Percentiles rank a stretch among this genome's conserved stretches.
phyloP scores from a whole-genome alignment of 306 rosid genomes.

The Sicyos baderoa region DNA sequence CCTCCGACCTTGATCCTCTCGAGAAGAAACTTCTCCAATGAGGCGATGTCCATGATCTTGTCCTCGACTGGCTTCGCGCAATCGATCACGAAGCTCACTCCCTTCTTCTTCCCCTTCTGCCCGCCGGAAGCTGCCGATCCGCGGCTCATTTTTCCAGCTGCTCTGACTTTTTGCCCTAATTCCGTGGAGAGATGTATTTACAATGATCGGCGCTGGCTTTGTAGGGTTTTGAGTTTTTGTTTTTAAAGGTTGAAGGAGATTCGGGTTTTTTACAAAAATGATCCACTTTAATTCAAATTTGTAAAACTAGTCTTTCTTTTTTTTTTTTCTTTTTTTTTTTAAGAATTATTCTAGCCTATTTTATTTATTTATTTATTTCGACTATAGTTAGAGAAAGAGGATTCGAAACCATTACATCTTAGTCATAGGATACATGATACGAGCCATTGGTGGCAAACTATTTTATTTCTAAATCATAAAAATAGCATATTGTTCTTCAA shows the following conservation, averaged over 20 bases:
- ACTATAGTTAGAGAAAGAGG: too few species aligned
- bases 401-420: too few species aligned
- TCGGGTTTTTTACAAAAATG: neutral
- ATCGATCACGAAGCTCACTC: conserved; percentile 65
- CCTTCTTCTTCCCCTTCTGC: conserved; percentile 95
- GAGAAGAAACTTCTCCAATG: conserved; percentile 86
- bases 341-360: too few species aligned
- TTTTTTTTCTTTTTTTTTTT: too few species aligned
- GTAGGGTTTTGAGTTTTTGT: conserved; percentile 4
- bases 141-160: conserved; percentile 63
- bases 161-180: neutral
- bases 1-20: conserved; percentile 95
- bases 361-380: too few species aligned
- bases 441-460: too few species aligned
- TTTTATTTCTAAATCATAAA: neutral
- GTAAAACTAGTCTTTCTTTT: neutral
- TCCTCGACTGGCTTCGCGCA: conserved; percentile 92
- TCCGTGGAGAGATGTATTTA: neutral
- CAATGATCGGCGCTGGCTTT: neutral
- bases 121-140: conserved; percentile 43
- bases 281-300: neutral
- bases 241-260: neutral
- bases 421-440: too few species aligned
- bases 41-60: conserved; percentile 95
- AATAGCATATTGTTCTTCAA: neutral